phyloP scores from a whole-genome alignment of 1,139 yeast species.

The Saccharomyces hybrid region DNA sequence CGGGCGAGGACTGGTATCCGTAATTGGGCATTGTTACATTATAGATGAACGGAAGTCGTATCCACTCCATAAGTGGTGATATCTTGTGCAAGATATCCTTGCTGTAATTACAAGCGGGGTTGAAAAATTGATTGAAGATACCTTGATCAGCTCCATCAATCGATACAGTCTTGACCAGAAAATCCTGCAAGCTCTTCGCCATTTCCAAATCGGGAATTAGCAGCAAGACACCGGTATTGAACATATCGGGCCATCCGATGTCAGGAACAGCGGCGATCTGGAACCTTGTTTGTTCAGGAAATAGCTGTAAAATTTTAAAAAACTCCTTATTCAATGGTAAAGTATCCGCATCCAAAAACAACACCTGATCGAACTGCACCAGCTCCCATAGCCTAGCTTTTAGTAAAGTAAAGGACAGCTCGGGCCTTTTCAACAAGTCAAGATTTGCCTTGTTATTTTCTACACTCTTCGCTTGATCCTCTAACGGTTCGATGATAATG shows the following conservation, averaged over 20 bases:
- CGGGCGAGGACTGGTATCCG: constrained; percentile 79
- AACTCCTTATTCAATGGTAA: constrained; percentile 43
- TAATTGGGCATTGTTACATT: constrained; percentile 72
- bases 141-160: constrained; percentile 98
- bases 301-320: constrained; percentile 18
- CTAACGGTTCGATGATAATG: constrained; percentile 26
- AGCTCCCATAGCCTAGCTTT: constrained; percentile 70
- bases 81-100: not conserved
- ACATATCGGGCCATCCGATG: constrained; percentile 91
- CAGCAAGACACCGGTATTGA: constrained; percentile 80
- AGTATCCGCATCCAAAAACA: constrained; percentile 80
- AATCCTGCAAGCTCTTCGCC: constrained; percentile 39
- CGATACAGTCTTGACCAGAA: constrained; percentile 39
- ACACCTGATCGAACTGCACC: constrained; percentile 49
- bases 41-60: constrained; percentile 66
- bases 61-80: constrained; percentile 40
- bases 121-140: constrained; percentile 72
- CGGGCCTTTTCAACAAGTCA: constrained; percentile 58
- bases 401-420: constrained; percentile 61
- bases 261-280: constrained; percentile 77
- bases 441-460: constrained; percentile 34
- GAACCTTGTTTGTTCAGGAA: constrained; percentile 15
- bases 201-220: constrained; percentile 49
- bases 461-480: constrained; percentile 16
- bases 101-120: constrained; percentile 30